These are phyloP conservation scores for Aspergillus spinulosporus DNA, from an alignment of 2,329 filamentous ascomycete species.

Conservation along the genomic window DNA sequence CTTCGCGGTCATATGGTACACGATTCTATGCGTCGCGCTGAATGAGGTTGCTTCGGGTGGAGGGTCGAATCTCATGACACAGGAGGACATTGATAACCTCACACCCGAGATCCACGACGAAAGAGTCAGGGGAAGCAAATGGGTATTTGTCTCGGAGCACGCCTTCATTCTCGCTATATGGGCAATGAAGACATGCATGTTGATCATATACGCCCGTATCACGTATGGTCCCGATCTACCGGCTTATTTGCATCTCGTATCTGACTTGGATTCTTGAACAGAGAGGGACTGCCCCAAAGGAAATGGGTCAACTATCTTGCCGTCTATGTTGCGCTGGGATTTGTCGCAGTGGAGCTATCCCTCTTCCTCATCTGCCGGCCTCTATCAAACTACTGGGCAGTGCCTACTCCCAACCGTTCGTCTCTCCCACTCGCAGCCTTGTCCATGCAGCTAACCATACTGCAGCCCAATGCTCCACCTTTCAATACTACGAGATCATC, in stretches of 20 bases:
- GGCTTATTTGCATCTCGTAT: constrained; percentile 1
- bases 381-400: constrained; percentile 52
- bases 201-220: constrained; percentile 55
- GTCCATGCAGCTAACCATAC: constrained; percentile 9
- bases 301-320: constrained; percentile 40
- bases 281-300: constrained; percentile 36
- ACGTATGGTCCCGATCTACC: constrained; percentile 35
- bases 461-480: constrained; percentile 43
- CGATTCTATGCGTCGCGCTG: constrained; percentile 55
- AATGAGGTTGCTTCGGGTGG: constrained; percentile 56
- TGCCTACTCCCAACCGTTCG: constrained; percentile 43
- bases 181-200: constrained; percentile 55
- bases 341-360: constrained; percentile 51
- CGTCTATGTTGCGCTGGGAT: constrained; percentile 46
- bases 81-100: constrained; percentile 46
- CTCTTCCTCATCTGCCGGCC: constrained; percentile 52
- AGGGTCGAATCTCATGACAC: constrained; percentile 61
- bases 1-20: constrained; percentile 56
- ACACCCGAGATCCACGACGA: constrained; percentile 48
- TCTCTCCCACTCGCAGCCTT: background rate
- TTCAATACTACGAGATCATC: constrained; percentile 44
- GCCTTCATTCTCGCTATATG: constrained; percentile 61
- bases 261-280: constrained; percentile 6
- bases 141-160: constrained; percentile 63
- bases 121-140: constrained; percentile 58